Conservation (phyloP, 495 filamentous ascomycete genomes). For the Choiromyces venosus region DNA sequence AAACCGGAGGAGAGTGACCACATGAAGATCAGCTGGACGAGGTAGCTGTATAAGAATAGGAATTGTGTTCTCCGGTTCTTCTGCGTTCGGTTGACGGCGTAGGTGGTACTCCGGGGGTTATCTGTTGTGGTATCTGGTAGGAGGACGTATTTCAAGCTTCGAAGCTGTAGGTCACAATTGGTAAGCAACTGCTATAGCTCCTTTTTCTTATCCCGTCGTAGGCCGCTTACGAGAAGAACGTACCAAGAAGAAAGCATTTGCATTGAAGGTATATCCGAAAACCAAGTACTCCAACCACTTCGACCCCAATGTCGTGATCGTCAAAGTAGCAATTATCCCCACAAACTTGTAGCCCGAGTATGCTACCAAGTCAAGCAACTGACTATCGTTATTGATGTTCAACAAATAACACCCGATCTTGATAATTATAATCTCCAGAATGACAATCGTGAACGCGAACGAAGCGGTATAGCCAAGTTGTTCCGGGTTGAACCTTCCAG, state of each 20-base stretch:
- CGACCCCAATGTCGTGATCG: conserved; percentile 65
- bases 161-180: conserved; percentile 57
- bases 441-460: conserved; percentile 71
- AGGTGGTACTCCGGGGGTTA: conserved; percentile 55
- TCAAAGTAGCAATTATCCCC: conserved; percentile 73
- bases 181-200: neutral
- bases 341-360: conserved; percentile 99
- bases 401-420: conserved; percentile 92
- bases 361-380: conserved; percentile 86
- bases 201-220: neutral
- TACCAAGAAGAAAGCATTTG: conserved; percentile 95
- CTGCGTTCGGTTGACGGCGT: conserved; percentile 61
- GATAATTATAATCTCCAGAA: conserved; percentile 79
- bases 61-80: conserved; percentile 89
- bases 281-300: conserved; percentile 82
- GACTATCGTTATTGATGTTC: conserved; percentile 73
- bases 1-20: conserved; percentile 65
- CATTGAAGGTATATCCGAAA: conserved; percentile 85
- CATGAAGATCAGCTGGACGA: conserved; percentile 95
- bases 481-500: conserved; percentile 88
- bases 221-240: conserved; percentile 33
- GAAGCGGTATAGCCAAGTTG: conserved; percentile 83
- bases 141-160: conserved; percentile 91
- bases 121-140: conserved; percentile 60
- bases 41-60: conserved; percentile 88